Evolutionary conservation across 2,329 filamentous ascomycete genomes (phyloP).

Genomic region (Coccinonectria pachysandricola): DNA sequence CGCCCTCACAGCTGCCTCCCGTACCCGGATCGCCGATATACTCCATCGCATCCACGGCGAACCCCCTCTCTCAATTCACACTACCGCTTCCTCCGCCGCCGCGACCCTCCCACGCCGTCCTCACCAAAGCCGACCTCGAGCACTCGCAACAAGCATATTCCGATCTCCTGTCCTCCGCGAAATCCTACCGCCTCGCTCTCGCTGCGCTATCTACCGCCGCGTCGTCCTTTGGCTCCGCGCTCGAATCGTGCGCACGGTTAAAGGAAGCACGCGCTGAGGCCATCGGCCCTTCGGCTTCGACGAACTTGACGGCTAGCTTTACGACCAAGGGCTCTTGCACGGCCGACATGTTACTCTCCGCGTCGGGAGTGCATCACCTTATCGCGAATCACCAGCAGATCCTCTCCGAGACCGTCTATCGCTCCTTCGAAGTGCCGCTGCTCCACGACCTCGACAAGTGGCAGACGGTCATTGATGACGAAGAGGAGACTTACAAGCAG

Average conservation of each 20-base stretch:
- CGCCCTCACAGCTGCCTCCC: slow-evolving; percentile 46
- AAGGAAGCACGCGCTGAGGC: slow-evolving; percentile 56
- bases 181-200: slow-evolving; percentile 53
- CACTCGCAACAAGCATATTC: slow-evolving; percentile 52
- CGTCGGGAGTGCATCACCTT: slow-evolving; percentile 55
- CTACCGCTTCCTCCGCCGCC: slow-evolving; percentile 52
- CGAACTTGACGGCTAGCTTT: slow-evolving; percentile 37
- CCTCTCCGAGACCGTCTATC: slow-evolving; percentile 57
- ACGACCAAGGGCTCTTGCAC: slow-evolving; percentile 44
- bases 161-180: slow-evolving; percentile 50
- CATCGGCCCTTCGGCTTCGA: slow-evolving; percentile 29
- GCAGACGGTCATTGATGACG: slow-evolving; percentile 52
- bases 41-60: slow-evolving; percentile 53
- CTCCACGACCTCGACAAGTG: slow-evolving; percentile 60
- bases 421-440: slow-evolving; percentile 56
- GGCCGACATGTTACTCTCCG: slow-evolving; percentile 51
- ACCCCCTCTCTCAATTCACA: slow-evolving; percentile 47
- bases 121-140: slow-evolving; percentile 54
- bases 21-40: slow-evolving; percentile 54
- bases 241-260: slow-evolving; percentile 57
- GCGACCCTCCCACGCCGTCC: slow-evolving; percentile 45
- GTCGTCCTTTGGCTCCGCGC: slow-evolving; percentile 52
- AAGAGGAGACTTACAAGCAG: slow-evolving; percentile 49
- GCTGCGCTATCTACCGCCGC: slow-evolving; percentile 50
- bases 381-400: slow-evolving; percentile 63